phyloP scores from a whole-genome alignment of 1,139 yeast genomes.

The Groenewaldozyma auringiensis region DNA sequence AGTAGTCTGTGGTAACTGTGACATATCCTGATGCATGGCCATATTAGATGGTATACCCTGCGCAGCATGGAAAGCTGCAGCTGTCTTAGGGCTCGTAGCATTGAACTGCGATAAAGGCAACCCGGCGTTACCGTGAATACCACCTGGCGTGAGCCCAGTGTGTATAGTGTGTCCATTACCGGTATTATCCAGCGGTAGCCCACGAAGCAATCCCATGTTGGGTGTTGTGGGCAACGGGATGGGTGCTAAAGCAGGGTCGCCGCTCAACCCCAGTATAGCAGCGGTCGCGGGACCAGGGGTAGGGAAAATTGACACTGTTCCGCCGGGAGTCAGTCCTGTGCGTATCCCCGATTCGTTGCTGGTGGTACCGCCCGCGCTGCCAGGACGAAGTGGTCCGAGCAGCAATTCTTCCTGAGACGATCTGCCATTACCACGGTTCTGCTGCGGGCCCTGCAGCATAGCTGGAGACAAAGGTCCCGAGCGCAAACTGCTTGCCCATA shows the following conservation, averaged over 20 bases:
- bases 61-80: no score
- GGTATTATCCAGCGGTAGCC: not conserved
- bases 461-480: conserved; percentile 31
- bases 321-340: conserved; percentile 34
- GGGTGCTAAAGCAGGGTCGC: not conserved
- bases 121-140: not conserved
- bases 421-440: conserved; percentile 3
- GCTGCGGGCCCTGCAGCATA: conserved; percentile 28
- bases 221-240: conserved; percentile 4
- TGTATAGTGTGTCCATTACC: not conserved
- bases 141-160: not conserved
- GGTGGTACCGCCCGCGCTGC: conserved; percentile 14
- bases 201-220: not conserved
- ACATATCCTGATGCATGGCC: no score
- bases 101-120: not conserved
- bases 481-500: conserved; percentile 26
- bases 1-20: not conserved
- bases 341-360: conserved; percentile 25
- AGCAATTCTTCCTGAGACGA: not conserved
- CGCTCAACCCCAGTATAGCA: conserved; percentile 27
- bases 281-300: conserved; percentile 35
- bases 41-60: no score
- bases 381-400: conserved; percentile 8
- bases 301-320: conserved; percentile 30
- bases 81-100: not conserved